Percentiles rank a stretch among this genome's conserved stretches.
These are phyloP conservation scores for Triadica sebifera DNA, from an alignment of 345 rosid genomes.

Conservation along the genomic window DNA sequence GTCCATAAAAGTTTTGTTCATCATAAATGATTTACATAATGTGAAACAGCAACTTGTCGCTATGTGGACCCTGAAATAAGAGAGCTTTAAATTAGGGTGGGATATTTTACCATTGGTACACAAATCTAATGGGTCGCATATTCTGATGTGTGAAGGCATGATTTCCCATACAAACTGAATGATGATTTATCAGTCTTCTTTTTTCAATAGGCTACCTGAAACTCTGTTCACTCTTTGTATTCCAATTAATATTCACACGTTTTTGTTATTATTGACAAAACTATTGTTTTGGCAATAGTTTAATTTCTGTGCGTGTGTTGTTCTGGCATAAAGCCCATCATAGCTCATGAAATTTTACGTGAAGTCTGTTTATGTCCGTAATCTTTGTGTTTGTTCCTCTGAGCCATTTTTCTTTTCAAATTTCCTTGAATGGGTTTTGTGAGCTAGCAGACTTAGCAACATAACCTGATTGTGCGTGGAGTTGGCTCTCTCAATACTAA, in stretches of 20 bases:
- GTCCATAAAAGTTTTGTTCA: not conserved
- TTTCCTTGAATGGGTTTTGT: not conserved
- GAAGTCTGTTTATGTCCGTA: not conserved
- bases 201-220: too few relatives aligned
- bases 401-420: not conserved
- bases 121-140: not conserved
- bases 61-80: not conserved
- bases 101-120: not conserved
- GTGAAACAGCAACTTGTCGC: not conserved
- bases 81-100: not conserved
- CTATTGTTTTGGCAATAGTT: too few relatives aligned
- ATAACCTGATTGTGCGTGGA: not conserved
- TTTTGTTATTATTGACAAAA: too few relatives aligned
- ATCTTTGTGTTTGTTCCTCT: not conserved
- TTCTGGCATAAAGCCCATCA: too few relatives aligned
- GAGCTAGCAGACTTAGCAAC: not conserved
- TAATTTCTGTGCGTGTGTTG: too few relatives aligned
- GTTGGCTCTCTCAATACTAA: not conserved
- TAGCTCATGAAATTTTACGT: not conserved
- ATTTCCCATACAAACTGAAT: not conserved
- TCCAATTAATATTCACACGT: not conserved
- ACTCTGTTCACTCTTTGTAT: not conserved
- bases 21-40: not conserved
- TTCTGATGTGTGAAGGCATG: not conserved
- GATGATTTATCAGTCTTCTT: not conserved